Base-by-base conservation (phyloP, 768 basidiomycete species). In the Astraeus odoratus region DNA sequence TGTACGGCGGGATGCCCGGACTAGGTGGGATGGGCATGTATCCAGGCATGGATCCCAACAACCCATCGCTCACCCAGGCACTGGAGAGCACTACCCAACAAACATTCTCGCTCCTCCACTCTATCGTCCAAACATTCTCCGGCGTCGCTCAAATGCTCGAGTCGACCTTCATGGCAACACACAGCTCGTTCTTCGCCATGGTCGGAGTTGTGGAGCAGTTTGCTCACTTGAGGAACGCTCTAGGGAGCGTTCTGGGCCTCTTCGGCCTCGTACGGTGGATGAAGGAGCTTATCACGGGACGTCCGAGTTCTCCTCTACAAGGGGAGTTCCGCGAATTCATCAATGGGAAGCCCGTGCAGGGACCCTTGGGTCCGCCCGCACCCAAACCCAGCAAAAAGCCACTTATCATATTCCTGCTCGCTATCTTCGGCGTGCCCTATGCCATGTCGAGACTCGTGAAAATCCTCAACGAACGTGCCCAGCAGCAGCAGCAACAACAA, bases 121-220 rank as follows among this genome's bases (percentile, higher is more conserved):
- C 87, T 9, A 85, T 99, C 60, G 95, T 99, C 36, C 88, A 91
- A 56, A 96, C 94, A 4, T 95, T 98, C 67, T 75, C 82, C 0
- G 94, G 94, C 19, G 83, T 99, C 50, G 85, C 95, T 0, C 95
- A 98, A 63, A 94, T 99, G 81, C 83, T 99, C 59, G 95, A 98
- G 64, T 84, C 81, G 26, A 98, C 95, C 5, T 97, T 95, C 67
- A 88, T 97, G 84, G 95, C 95, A 2, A 95, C 92, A 0, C 92
- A 95, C 64, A 91, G 88, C 1, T 86, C 83, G 8, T 95, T 95
- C 67, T 95, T 94, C 63, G 91, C 92, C 46, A 92, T 95, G 84
- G 91, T 94, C 41, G 89, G 91, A 50, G 95, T 99, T 36, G 76
- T 94, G 30, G 96, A 99, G 58, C 96, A 99, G 59, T 85, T 99